phyloP scores from a whole-genome alignment of 2,329 filamentous ascomycete genomes.

The Penicillium sp. region DNA sequence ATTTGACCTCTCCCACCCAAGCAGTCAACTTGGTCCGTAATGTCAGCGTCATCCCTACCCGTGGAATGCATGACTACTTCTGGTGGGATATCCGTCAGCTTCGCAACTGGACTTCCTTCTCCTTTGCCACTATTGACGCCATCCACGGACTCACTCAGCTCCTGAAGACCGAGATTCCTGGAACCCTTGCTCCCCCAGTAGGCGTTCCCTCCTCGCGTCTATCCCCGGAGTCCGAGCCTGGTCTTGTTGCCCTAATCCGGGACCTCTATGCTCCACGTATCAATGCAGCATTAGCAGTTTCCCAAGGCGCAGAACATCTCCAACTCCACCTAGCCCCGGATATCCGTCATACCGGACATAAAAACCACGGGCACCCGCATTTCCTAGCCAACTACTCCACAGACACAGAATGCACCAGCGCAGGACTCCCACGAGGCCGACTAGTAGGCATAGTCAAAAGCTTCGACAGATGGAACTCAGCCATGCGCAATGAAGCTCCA shows the following conservation, averaged over 20 bases:
- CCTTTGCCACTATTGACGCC: slow-evolving; percentile 66
- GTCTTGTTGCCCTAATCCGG: slow-evolving; percentile 73
- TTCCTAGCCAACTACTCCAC: slow-evolving; percentile 56
- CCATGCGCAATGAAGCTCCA: slow-evolving; percentile 83
- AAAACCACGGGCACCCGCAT: slow-evolving; percentile 48
- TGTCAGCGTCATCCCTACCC: slow-evolving; percentile 65
- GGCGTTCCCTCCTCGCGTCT: slow-evolving; percentile 50
- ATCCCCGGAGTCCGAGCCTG: slow-evolving; percentile 74
- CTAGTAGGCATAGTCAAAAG: slow-evolving; percentile 85
- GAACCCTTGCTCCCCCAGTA: slow-evolving; percentile 39
- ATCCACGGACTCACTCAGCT: slow-evolving; percentile 72
- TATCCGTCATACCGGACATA: slow-evolving; percentile 35
- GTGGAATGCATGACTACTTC: slow-evolving; percentile 75
- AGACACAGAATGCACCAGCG: slow-evolving; percentile 49
- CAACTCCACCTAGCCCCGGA: slow-evolving; percentile 44
- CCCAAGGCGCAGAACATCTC: slow-evolving; percentile 65
- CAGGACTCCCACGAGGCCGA: slow-evolving; percentile 57
- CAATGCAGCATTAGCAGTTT: slow-evolving; percentile 78
- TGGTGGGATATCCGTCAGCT: slow-evolving; percentile 96
- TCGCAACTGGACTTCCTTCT: slow-evolving; percentile 80
- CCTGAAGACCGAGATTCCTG: slow-evolving; percentile 65
- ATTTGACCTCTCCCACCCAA: slow-evolving; percentile 77
- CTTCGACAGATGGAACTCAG: slow-evolving; percentile 93
- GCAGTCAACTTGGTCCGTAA: slow-evolving; percentile 79
- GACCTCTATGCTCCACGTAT: slow-evolving; percentile 82